Base-by-base conservation (phyloP, 768 basidiomycete species). In the Chalciporus chontae region DNA sequence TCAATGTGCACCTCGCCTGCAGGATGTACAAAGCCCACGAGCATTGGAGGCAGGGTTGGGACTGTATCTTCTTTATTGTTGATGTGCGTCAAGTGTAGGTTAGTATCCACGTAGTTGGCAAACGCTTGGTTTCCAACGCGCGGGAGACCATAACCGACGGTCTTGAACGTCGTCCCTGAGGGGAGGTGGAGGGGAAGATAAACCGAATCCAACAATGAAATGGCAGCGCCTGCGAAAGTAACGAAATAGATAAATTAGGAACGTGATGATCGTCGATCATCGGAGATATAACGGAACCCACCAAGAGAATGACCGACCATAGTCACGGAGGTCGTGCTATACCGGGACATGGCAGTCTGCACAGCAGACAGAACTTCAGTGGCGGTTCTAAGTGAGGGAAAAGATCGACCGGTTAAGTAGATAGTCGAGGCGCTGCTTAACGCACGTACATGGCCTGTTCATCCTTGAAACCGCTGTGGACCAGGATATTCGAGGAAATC, bases 61-160 rank as follows among this genome's bases (percentile, higher is more conserved):
- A 78, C 53, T 0, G 67, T 61, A 45, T 77, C 76, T 44, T 70
- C 45, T 51, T 62, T 40, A 65, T 85, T 83, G 61, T 77, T 83
- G 61, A 85, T 73, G 52, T 77, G 82, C 3, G 73, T 80, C 40
- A 82, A 56, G 13, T 67, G 51, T 34, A 69, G 40, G 38, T 77
- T 64, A 11, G 71, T 63, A 52, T 83, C 78, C 43, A 83, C 74
- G 55, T 76, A 77, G 57, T 81, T 55, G 1, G 81, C 82, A 50
- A 84, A 85, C 3, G 71, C 79, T 59, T 77, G 73, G 64, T 85
- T 84, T 10, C 84, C 81, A 19, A 70, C 71, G n/a, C 72, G 62
- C 27, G 71, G 72, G 24, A 74, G 60, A 32, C 72, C 73, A 36
- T 69, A 73, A 13, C 42, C 21, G 26, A 70, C 17, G 7, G 69